Base-by-base conservation (phyloP, 306 rosid species). In the Pterocarpus santalinus region DNA sequence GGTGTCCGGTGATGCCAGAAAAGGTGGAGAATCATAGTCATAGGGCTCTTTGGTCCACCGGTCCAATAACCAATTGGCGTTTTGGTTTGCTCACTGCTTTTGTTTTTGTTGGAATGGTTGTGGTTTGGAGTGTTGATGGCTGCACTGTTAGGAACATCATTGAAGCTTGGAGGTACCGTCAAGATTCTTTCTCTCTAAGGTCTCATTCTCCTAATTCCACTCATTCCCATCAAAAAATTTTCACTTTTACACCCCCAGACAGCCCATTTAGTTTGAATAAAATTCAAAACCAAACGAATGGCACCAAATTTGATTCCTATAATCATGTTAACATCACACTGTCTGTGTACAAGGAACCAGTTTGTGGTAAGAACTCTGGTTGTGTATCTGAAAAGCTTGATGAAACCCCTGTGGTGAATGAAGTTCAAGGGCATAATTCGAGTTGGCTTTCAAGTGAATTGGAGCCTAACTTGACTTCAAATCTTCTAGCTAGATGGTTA, bases 1-100 rank as follows among this genome's bases (percentile, higher is more conserved):
- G n/a, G n/a, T n/a, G n/a, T n/a, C n/a, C n/a, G n/a, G n/a, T n/a
- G 87, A 94, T 94, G 98, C 87, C 89, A 56, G 91, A 87, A 84
- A 92, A 87, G 88, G 92, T 76, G 12, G 76, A 73, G 70, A 88
- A 80, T 16, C 90, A 89, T n/a, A 87, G 85, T 33, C 90, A 89
- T n/a, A 87, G 86, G 86, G 43, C 61, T 5, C 46, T 64, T 0
- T 75, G 82, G 85, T 72, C 73, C 38, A 57, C 80, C 32, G 68
- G 69, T 46, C 86, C 89, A n/a, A 52, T 90, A 22, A 82, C 83
- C 14, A 90, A 88, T 32, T 92, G 92, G 93, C 94, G 91, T 30
- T 82, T 87, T 65, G 91, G 90, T 76, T 64, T 91, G 7, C 80
- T 94, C 60, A 82, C 97, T 0, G 76, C 85, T 62, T 69, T 90